These are phyloP conservation scores for Ziziphus jujuba DNA, from an alignment of 306 rosid genomes.

Conservation along the genomic window DNA sequence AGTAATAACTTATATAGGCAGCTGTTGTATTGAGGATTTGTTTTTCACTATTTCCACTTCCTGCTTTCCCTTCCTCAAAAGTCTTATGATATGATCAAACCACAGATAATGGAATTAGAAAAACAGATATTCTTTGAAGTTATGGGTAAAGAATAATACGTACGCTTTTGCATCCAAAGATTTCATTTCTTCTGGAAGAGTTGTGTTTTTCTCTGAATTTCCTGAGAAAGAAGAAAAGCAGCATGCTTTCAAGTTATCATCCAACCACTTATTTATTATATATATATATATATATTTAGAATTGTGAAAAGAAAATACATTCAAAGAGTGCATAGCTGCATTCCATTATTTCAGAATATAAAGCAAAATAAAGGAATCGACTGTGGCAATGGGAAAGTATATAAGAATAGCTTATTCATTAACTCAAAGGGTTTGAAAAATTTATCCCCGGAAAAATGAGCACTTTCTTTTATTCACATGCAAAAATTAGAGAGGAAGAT, in stretches of 20 bases:
- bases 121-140: neutral
- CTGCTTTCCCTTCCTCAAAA: neutral
- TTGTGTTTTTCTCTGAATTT: constrained; percentile 47
- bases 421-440: neutral
- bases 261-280: constrained; percentile 13
- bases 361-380: neutral
- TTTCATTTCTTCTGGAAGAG: constrained; percentile 58
- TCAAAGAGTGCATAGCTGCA: neutral
- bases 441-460: neutral
- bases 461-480: neutral
- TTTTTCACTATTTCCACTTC: neutral
- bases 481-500: constrained; percentile 20
- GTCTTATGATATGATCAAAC: neutral
- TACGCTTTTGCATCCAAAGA: constrained; percentile 73
- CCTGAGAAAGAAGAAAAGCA: constrained; percentile 48
- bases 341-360: neutral
- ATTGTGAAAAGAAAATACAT: constrained; percentile 3
- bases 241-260: constrained; percentile 22
- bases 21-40: neutral
- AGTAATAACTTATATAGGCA: neutral
- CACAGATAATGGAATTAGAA: constrained; percentile 7
- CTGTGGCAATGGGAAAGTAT: constrained; percentile 7
- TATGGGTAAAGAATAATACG: constrained; percentile 24
- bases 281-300: constrained; percentile 10
- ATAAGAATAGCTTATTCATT: neutral